Conservation (phyloP, 805 yeast genomes). For the Candida anglica region DNA sequence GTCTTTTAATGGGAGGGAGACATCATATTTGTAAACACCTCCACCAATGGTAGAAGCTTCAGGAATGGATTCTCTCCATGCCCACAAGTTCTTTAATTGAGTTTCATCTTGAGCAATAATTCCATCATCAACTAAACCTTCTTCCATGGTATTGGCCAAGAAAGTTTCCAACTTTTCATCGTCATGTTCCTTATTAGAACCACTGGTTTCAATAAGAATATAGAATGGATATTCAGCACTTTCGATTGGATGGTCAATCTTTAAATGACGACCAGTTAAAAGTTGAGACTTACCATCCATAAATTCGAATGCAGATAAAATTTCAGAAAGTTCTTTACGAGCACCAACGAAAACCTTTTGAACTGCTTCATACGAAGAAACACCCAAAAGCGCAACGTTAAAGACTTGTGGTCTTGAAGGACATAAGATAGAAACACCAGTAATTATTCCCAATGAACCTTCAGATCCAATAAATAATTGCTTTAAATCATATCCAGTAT, state of each 20-base stretch:
- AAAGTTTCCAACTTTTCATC: conserved; percentile 84
- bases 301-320: conserved; percentile 88
- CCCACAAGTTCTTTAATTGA: conserved; percentile 80
- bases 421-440: conserved; percentile 86
- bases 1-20: conserved; percentile 79
- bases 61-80: conserved; percentile 92
- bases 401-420: conserved; percentile 84
- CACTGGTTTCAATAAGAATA: conserved; percentile 91
- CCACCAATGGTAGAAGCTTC: conserved; percentile 84
- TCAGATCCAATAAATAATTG: conserved; percentile 93
- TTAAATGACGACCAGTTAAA: conserved; percentile 59
- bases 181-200: conserved; percentile 90
- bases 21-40: conserved; percentile 97
- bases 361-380: conserved; percentile 77
- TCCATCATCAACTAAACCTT: conserved; percentile 84
- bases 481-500: conserved; percentile 91
- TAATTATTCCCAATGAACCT: conserved; percentile 86
- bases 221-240: conserved; percentile 78
- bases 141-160: conserved; percentile 80
- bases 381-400: conserved; percentile 86
- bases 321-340: conserved; percentile 73
- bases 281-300: conserved; percentile 76
- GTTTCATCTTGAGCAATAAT: conserved; percentile 94
- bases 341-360: conserved; percentile 78
- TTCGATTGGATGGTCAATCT: conserved; percentile 72